These are phyloP conservation scores for Leptodontidium sp. DNA, from an alignment of 2,329 filamentous ascomycete genomes.

Conservation along the genomic window DNA sequence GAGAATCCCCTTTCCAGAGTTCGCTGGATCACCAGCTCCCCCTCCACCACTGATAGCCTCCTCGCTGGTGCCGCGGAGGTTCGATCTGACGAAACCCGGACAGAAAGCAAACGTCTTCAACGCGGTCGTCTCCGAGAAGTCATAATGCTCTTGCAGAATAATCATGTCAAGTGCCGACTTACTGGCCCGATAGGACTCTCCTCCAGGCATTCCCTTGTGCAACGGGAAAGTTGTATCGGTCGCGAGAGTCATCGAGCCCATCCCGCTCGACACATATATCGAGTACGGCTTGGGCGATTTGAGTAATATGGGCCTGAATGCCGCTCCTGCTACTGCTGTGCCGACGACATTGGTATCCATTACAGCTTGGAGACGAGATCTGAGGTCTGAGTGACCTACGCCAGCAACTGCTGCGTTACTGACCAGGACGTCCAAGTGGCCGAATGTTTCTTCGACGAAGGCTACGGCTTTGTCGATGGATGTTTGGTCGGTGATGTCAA, in stretches of 20 bases:
- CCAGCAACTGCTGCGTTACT: not conserved
- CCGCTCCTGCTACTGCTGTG: not conserved
- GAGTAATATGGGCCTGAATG: not conserved
- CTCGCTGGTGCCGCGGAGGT: not conserved
- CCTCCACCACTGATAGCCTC: conserved; percentile 4
- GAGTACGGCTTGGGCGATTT: not conserved
- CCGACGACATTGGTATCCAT: conserved; percentile 5
- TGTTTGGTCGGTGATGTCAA: conserved; percentile 1
- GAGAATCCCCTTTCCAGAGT: not conserved
- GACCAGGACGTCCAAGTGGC: conserved; percentile 5
- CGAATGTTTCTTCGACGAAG: not conserved
- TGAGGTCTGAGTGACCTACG: not conserved
- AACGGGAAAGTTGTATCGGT: not conserved
- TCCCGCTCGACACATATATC: not conserved
- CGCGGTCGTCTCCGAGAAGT: not conserved
- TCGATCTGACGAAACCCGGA: not conserved
- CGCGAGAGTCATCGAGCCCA: not conserved
- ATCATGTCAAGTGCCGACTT: conserved; percentile 1
- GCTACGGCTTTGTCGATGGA: conserved; percentile 1
- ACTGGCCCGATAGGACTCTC: not conserved
- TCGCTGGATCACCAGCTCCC: not conserved
- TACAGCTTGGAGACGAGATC: not conserved
- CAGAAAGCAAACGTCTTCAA: conserved; percentile 9
- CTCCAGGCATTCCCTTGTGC: not conserved
- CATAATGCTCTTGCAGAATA: conserved; percentile 8